Evolutionary conservation across 371 early-diverging fungal genomes (phyloP).

Genomic region (Syncephalis fuscata): DNA sequence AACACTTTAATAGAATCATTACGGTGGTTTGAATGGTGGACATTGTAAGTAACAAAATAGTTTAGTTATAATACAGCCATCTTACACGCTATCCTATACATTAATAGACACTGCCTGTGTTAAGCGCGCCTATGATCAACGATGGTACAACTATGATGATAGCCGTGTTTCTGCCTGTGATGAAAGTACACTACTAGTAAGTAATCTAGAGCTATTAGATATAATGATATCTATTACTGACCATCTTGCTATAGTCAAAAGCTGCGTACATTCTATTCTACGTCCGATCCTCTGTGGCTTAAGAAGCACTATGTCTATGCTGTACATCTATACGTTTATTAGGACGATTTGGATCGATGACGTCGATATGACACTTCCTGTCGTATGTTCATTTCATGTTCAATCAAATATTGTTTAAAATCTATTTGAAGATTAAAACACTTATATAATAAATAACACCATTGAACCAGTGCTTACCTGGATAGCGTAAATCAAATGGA

Average conservation of each 20-base stretch:
- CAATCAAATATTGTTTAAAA: too few relatives aligned
- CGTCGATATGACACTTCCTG: too few relatives aligned
- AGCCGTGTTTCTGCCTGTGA: slow-evolving; percentile 53
- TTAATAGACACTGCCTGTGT: slow-evolving; percentile 73
- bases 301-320: background rate
- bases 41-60: slow-evolving; percentile 35
- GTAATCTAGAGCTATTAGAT: background rate
- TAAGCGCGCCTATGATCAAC: slow-evolving; percentile 46
- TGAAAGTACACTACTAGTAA: slow-evolving; percentile 42
- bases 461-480: too few relatives aligned
- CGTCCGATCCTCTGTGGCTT: slow-evolving; percentile 1
- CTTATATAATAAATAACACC: too few relatives aligned
- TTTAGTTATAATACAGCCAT: too few relatives aligned
- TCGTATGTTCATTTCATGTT: too few relatives aligned
- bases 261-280: slow-evolving; percentile 8
- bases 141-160: slow-evolving; percentile 93
- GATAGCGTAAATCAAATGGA: too few relatives aligned
- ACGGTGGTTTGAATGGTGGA: slow-evolving; percentile 79
- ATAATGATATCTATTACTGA: background rate
- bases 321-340: too few relatives aligned
- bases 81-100: too few relatives aligned
- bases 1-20: slow-evolving; percentile 50
- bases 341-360: too few relatives aligned
- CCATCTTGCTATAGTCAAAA: background rate
- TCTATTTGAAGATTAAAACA: too few relatives aligned